Evolutionary conservation across 140 eudicot genomes (phyloP).

Genomic region (Stevia rebaudiana): DNA sequence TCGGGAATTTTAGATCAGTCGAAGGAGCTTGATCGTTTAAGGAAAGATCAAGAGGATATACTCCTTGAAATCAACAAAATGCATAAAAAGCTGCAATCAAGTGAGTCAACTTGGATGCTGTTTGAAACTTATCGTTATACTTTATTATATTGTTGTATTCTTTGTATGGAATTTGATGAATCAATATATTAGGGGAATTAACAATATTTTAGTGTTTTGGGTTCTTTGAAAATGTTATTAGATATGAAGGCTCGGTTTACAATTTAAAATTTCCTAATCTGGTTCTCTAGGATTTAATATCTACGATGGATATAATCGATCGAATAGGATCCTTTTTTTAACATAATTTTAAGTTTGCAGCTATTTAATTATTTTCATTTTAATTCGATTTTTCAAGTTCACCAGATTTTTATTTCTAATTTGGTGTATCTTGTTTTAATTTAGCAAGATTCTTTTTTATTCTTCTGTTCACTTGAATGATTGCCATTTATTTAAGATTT

Average conservation of each 20-base stretch:
- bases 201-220: background rate
- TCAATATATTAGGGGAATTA: slow-evolving; percentile 6
- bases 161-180: no score
- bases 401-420: slow-evolving; percentile 4
- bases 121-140: slow-evolving; percentile 4
- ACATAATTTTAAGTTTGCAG: background rate
- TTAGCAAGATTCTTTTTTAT: background rate
- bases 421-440: background rate
- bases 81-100: slow-evolving; percentile 80
- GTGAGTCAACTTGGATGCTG: slow-evolving; percentile 32
- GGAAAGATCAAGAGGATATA: slow-evolving; percentile 77
- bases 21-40: slow-evolving; percentile 90
- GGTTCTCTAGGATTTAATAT: slow-evolving; percentile 16
- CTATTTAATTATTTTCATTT: background rate
- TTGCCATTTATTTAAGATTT: background rate
- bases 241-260: background rate
- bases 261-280: background rate
- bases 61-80: slow-evolving; percentile 68
- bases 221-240: slow-evolving; percentile 5
- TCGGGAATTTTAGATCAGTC: slow-evolving; percentile 59
- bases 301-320: background rate
- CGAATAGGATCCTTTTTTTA: slow-evolving; percentile 1
- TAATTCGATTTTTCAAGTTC: background rate
- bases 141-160: background rate
- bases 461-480: background rate